Conservation (phyloP, 73 alveolate species). For the Tetrahymena borealis region DNA sequence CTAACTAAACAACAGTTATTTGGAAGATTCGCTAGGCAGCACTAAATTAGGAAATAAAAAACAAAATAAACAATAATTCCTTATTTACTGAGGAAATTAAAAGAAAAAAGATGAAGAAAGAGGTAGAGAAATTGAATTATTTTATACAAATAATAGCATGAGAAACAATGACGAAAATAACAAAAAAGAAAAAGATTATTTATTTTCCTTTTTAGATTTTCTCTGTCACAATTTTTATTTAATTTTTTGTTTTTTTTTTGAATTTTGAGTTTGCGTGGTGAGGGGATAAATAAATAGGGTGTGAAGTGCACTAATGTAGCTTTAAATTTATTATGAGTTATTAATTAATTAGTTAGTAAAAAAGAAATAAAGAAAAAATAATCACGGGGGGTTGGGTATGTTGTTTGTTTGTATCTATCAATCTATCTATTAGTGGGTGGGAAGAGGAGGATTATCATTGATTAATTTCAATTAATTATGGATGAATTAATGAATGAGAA, state of each 20-base stretch:
- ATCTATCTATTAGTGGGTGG: too few species aligned
- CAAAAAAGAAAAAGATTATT: neutral
- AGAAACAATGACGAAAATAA: neutral
- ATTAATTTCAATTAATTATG: neutral
- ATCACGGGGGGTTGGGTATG: neutral
- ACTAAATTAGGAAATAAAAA: too few species aligned
- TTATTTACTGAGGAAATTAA: too few species aligned
- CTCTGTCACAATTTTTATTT: neutral
- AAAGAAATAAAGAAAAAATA: neutral
- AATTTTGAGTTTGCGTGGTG: conserved; percentile 1
- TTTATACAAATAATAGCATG: neutral
- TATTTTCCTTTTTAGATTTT: neutral
- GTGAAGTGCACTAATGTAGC: neutral
- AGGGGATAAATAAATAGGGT: neutral
- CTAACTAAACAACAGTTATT: too few species aligned
- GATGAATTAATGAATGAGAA: neutral
- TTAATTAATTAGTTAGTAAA: neutral
- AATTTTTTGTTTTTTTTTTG: neutral
- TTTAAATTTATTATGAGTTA: neutral
- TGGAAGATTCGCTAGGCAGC: too few species aligned
- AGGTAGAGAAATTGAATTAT: neutral
- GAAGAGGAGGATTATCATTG: too few species aligned
- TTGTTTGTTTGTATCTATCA: too few species aligned
- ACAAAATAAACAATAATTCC: too few species aligned
- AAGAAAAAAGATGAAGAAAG: neutral